These are phyloP conservation scores for Flaveria trinervia DNA, from an alignment of 129 eudicot species.

Conservation along the genomic window DNA sequence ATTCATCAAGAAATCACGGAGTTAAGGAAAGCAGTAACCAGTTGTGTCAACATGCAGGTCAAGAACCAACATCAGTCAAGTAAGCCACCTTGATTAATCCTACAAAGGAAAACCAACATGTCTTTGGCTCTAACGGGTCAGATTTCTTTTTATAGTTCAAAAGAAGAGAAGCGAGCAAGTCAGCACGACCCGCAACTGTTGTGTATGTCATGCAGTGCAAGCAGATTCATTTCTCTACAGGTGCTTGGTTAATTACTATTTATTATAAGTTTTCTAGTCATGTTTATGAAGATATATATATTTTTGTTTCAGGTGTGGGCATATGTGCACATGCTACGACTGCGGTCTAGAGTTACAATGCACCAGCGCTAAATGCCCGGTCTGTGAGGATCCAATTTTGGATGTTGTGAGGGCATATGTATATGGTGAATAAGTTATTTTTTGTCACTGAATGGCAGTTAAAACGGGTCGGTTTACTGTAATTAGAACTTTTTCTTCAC, in stretches of 20 bases:
- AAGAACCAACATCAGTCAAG: conserved; percentile 20
- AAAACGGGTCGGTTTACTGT: background rate
- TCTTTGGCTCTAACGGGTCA: background rate
- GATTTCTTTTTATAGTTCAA: background rate
- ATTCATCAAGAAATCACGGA: conserved; percentile 62
- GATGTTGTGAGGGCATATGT: conserved; percentile 35
- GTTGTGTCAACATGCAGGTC: conserved; percentile 54
- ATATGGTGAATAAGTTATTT: conserved; percentile 13
- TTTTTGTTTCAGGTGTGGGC: conserved; percentile 33
- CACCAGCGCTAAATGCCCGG: conserved; percentile 29
- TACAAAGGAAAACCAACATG: conserved; percentile 1
- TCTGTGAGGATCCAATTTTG: conserved; percentile 35
- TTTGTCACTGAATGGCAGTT: background rate
- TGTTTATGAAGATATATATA: background rate
- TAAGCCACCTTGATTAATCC: background rate
- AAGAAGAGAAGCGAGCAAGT: conserved; percentile 16
- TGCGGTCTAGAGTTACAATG: conserved; percentile 38
- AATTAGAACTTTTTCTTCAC: conserved; percentile 7
- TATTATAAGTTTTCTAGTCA: background rate
- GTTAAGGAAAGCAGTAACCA: conserved; percentile 50
- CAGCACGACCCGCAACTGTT: conserved; percentile 10
- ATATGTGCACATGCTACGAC: conserved; percentile 37
- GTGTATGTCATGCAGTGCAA: conserved; percentile 31
- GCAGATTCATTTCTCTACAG: conserved; percentile 37
- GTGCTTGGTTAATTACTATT: conserved; percentile 5